Evolutionary conservation across 2,329 filamentous ascomycete genomes (phyloP), one percentile per base, ranked within the genome.

Genomic region (Aspergillus sp.): DNA sequence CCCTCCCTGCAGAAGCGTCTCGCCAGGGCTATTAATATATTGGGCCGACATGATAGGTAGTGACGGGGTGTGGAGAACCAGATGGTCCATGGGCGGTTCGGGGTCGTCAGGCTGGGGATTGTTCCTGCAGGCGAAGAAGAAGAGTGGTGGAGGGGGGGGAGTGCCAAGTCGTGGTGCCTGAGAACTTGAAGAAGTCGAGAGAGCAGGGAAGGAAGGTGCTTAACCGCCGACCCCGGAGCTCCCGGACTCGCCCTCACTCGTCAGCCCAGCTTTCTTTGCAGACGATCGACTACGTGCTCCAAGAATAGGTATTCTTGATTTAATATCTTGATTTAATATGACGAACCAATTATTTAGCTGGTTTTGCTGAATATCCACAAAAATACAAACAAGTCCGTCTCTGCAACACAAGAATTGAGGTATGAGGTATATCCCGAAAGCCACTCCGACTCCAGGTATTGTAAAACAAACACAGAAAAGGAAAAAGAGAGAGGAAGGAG

Each of bases 381-480:
- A 49, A 46, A 55, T 58, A 48, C 45, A 48, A 35, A 56, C 48
- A 39, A 39, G 27, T 31, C 27, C 43, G 24, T 55, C 49, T 56
- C 46, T 51, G 53, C 46, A 51, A 51, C 54, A 55, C 41, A 39
- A 50, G 31, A 44, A 19, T 44, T 31, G 49, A 52, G 49, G 27
- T 41, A 40, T 47, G 43, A 58, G 58, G 59, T 62, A 62, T 62
- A 62, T 62, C 57, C 59, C 50, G 44, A 55, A 49, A 52, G 33
- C 57, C 58, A 59, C 56, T 59, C 59, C 57, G 56, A 58, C 56
- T 58, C 56, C 56, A 45, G 47, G 51, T 31, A 48, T 31, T 33
- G n/a, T 33, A 37, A 47, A 31, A 12, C 7, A 27, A n/a, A 40
- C 9, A 43, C 12, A 43, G 15, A 44, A n/a, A 17, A 17, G 27